phyloP scores from a whole-genome alignment of 768 basidiomycete genomes.

The Royoungia palumana region DNA sequence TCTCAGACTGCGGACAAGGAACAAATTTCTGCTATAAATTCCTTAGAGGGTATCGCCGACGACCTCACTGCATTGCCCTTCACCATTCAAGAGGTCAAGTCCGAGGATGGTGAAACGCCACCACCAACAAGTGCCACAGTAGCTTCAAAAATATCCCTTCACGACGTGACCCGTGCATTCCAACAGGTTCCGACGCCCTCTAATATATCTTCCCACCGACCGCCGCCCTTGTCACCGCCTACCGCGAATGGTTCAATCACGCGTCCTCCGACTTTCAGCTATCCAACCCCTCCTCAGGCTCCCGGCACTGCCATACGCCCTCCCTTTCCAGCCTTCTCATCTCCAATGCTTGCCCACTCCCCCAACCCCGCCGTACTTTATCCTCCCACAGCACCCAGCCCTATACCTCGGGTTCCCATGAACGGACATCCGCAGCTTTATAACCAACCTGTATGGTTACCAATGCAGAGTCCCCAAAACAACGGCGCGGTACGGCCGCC shows the following conservation, averaged over 20 bases:
- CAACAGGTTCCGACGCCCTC: conserved; percentile 76
- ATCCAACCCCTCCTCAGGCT: conserved; percentile 41
- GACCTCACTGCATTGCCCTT: conserved; percentile 78
- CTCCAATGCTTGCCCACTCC: conserved; percentile 71
- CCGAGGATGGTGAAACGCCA: conserved; percentile 80
- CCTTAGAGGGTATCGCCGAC: conserved; percentile 79
- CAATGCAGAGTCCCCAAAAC: conserved; percentile 45
- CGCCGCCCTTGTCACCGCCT: conserved; percentile 49
- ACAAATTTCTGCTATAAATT: conserved; percentile 67
- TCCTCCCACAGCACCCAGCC: conserved; percentile 57
- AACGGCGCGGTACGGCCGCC: conserved; percentile 51
- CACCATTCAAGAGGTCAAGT: conserved; percentile 81
- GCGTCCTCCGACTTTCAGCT: conserved; percentile 27
- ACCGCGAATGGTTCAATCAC: conserved; percentile 33
- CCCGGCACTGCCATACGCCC: conserved; percentile 50
- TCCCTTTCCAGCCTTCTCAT: conserved; percentile 56
- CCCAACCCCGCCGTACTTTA: conserved; percentile 70
- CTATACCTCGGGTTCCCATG: conserved; percentile 60
- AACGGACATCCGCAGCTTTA: conserved; percentile 64
- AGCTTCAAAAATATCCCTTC: conserved; percentile 73
- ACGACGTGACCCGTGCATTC: conserved; percentile 83
- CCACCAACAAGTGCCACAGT: conserved; percentile 55
- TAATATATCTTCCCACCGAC: conserved; percentile 44
- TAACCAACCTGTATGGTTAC: conserved; percentile 64
- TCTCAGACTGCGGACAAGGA: conserved; percentile 72